phyloP scores from a whole-genome alignment of 306 rosid genomes.

The Begonia loranthoides region DNA sequence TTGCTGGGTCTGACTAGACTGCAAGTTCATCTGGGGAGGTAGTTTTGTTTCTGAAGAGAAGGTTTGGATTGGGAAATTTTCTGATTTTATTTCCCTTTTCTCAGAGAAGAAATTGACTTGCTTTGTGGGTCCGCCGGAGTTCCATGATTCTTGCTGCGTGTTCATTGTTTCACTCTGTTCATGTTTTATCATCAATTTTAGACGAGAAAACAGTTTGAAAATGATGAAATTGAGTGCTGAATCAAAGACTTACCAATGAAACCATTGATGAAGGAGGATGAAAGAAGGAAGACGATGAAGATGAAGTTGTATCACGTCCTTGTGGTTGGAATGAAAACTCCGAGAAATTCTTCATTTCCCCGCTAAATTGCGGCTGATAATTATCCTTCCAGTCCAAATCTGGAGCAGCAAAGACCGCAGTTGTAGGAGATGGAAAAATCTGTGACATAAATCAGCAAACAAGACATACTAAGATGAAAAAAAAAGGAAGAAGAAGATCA shows the following conservation, averaged over 20 bases:
- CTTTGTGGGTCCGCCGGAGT: constrained; percentile 14
- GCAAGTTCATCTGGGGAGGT: not conserved
- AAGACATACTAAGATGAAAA: not conserved
- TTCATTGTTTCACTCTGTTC: constrained; percentile 25
- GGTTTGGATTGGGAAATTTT: constrained; percentile 8
- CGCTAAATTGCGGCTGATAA: constrained; percentile 22
- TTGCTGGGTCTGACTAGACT: constrained; percentile 20
- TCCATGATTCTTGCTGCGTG: constrained; percentile 37
- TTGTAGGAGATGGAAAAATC: constrained; percentile 59
- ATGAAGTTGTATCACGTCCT: constrained; percentile 3
- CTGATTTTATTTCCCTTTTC: constrained; percentile 31
- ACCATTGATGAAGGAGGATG: constrained; percentile 31
- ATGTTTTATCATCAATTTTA: constrained; percentile 1
- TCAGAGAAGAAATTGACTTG: constrained; percentile 19
- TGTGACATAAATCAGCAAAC: constrained; percentile 11
- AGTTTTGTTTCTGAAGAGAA: not conserved
- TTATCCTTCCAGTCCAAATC: constrained; percentile 31
- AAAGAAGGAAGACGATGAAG: constrained; percentile 20
- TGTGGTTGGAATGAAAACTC: constrained; percentile 67
- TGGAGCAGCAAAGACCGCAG: constrained; percentile 39
- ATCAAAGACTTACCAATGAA: constrained; percentile 26
- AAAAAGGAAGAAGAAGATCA: constrained; percentile 1
- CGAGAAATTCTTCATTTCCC: constrained; percentile 23
- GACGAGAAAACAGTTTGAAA: not conserved
- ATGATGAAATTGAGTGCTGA: not conserved